Base-by-base conservation (phyloP, 768 basidiomycete genomes). In the Serpula lacrymans region DNA sequence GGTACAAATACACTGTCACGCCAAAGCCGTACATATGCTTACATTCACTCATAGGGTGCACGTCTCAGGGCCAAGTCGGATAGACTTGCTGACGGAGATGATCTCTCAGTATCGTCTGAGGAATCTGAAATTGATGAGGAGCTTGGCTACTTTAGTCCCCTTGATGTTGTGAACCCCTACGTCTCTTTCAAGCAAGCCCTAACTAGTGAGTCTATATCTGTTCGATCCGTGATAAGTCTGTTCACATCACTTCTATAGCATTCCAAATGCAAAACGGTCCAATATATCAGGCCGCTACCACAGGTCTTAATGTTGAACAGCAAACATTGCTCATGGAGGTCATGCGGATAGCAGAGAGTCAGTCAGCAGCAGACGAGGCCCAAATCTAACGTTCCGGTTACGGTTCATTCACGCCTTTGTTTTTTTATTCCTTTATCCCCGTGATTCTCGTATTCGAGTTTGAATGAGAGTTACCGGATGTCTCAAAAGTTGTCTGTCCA, bases 261-360 rank as follows among this genome's bases (percentile, higher is more conserved):
- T 83, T 90, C 69, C 87, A 92, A 69, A 76, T 71, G 68, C 77
- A 82, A 58, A 88, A 89, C 50, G 63, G 68, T 2, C 63, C 70
- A 11, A 68, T 72, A 35, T 89, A 91, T 59, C 84, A 87, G 55
- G 72, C 75, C 11, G 79, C 81, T 12, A 90, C 87, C 30, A 87
- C 87, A 5, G 68, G 68, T 18, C 71, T 92, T 48, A 71, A 69
- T 41, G 71, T 85, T 30, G 88, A 91, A 17, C 82, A 85, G 51
- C 88, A 88, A 59, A 84, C 85, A 2, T 54, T 82, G 39, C 72
- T 91, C 42, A 90, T 90, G 85, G 88, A 92, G 55, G 77, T 89
- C 44, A 88, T 90, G 85, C 70, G 74, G 37, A 68, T 75, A 55
- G 86, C 86, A 21, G 83, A 84, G 49, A 57, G 67, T 45, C 46